These are phyloP conservation scores for Vararia minispora DNA, from an alignment of 768 basidiomycete species.

Conservation along the genomic window DNA sequence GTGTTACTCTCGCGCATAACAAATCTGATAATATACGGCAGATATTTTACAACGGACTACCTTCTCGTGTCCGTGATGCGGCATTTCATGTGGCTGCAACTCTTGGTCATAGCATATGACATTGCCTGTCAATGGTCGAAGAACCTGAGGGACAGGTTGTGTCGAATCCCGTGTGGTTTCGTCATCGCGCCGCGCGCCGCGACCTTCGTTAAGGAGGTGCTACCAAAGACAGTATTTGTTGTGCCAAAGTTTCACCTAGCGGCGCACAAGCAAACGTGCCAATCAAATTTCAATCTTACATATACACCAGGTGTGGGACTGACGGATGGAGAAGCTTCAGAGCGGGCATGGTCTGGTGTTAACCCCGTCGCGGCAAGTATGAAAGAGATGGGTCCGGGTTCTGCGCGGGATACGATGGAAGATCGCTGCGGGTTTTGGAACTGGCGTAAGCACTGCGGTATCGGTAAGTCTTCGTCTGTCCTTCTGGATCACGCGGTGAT, in stretches of 20 bases:
- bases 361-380: slow-evolving; percentile 21
- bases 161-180: not conserved
- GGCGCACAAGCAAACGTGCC: slow-evolving; percentile 17
- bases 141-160: slow-evolving; percentile 11
- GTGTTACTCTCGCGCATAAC: not conserved
- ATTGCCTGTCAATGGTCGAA: slow-evolving; percentile 19
- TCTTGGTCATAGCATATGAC: slow-evolving; percentile 14
- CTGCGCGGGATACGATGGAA: slow-evolving; percentile 17
- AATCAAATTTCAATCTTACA: slow-evolving; percentile 18
- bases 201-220: not conserved
- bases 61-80: not conserved
- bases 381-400: slow-evolving; percentile 25
- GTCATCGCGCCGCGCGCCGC: not conserved
- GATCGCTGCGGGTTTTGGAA: slow-evolving; percentile 18
- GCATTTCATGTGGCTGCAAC: too few species aligned
- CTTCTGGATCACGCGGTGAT: too few species aligned
- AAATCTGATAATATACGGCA: too few species aligned
- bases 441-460: slow-evolving; percentile 19
- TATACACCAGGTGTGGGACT: slow-evolving; percentile 15
- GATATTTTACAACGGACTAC: not conserved
- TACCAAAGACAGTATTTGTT: not conserved
- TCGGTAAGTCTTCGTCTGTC: slow-evolving; percentile 19
- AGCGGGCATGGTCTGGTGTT: slow-evolving; percentile 21
- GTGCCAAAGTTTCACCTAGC: slow-evolving; percentile 24
- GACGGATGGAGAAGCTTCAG: slow-evolving; percentile 26